Percentiles rank a stretch among this genome's conserved stretches.
Conservation (phyloP, 768 basidiomycete species). For the Macrocybe gigantea region DNA sequence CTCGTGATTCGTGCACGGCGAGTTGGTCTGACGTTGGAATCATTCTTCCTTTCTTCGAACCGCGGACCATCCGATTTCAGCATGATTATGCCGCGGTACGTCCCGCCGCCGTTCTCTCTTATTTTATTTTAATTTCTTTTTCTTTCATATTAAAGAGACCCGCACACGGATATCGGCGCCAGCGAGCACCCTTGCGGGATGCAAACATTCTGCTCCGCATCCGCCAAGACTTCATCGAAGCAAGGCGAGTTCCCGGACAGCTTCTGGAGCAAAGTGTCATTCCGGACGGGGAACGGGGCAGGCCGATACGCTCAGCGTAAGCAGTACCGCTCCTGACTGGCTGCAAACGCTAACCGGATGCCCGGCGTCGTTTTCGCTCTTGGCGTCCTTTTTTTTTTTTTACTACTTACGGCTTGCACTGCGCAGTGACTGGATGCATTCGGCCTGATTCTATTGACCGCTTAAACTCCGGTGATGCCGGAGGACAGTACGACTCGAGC, state of each 20-base stretch:
- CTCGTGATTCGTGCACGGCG: too few relatives aligned
- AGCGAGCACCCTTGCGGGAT: constrained; percentile 49
- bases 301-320: constrained; percentile 39
- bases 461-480: constrained; percentile 40
- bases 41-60: too few relatives aligned
- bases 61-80: too few relatives aligned
- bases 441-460: constrained; percentile 34
- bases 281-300: constrained; percentile 37
- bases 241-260: constrained; percentile 41
- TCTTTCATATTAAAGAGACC: too few relatives aligned
- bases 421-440: constrained; percentile 52
- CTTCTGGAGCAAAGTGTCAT: constrained; percentile 48
- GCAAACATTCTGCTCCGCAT: constrained; percentile 46
- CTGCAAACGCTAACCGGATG: neutral
- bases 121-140: too few relatives aligned
- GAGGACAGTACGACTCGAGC: constrained; percentile 56
- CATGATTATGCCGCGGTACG: too few relatives aligned
- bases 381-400: neutral
- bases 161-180: too few relatives aligned
- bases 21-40: too few relatives aligned
- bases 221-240: constrained; percentile 27
- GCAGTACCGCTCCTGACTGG: constrained; percentile 8
- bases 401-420: neutral
- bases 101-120: too few relatives aligned
- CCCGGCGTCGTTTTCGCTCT: too few relatives aligned